Percentiles rank a stretch among this genome's conserved stretches.
Evolutionary conservation across 345 rosid species (phyloP).

Genomic region (Eucalyptus curtisii): DNA sequence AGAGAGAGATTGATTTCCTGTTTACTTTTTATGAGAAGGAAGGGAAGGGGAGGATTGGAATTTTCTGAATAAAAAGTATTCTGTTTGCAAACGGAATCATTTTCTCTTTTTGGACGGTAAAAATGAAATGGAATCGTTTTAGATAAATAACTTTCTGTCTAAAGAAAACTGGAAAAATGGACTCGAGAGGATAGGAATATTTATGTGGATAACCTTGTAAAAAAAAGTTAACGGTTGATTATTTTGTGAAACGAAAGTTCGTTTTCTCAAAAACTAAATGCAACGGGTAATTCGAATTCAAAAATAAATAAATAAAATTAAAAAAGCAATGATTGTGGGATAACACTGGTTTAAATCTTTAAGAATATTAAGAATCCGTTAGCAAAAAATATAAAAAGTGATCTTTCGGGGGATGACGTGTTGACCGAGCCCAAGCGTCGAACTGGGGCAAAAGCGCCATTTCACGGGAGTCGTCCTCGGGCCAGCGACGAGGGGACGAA

Average conservation of each 20-base stretch:
- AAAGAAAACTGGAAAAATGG: neutral
- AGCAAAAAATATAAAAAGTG: neutral
- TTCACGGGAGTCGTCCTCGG: neutral
- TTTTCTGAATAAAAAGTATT: neutral
- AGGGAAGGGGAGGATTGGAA: neutral
- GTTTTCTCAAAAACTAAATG: neutral
- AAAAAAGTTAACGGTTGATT: neutral
- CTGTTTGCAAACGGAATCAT: neutral
- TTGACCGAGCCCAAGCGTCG: conserved; percentile 4
- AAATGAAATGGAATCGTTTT: neutral
- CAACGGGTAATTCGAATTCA: neutral
- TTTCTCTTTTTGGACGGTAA: neutral
- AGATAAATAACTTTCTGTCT: neutral
- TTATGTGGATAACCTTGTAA: neutral
- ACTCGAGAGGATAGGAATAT: neutral
- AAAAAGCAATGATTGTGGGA: neutral
- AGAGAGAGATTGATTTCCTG: neutral
- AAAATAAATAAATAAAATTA: neutral
- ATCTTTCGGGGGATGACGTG: conserved; percentile 5
- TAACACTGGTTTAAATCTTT: neutral
- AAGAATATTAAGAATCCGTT: neutral
- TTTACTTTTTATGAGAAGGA: neutral
- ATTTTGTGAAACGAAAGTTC: neutral
- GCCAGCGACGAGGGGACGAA: neutral
- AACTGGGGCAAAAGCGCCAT: neutral